Conservation (phyloP, 2,329 filamentous ascomycete species). For the Sporothrix luriei region DNA sequence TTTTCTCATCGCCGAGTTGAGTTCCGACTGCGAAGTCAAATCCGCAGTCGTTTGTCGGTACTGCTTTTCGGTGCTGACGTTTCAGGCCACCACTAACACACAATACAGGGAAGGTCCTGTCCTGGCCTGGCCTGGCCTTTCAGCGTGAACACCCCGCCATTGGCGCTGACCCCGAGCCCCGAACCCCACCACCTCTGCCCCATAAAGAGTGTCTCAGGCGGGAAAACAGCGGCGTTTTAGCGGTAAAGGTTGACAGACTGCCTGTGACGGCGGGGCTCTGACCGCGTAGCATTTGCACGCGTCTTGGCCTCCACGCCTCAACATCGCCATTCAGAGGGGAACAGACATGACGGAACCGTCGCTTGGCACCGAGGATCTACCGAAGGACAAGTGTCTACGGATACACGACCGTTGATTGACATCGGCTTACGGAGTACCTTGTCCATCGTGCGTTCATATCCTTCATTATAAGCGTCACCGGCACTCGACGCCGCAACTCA, state of each 20-base stretch:
- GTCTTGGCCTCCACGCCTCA: neutral
- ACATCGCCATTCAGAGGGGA: constrained; percentile 20
- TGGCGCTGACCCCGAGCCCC: constrained; percentile 10
- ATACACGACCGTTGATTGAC: too few relatives aligned
- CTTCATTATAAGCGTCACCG: too few relatives aligned
- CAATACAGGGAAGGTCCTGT: neutral
- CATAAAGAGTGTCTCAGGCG: too few relatives aligned
- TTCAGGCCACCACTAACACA: neutral
- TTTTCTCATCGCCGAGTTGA: neutral
- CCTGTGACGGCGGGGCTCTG: neutral
- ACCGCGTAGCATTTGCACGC: neutral
- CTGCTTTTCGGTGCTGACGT: neutral
- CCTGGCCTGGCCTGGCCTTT: neutral
- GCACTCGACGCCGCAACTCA: constrained; percentile 2
- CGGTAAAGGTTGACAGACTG: constrained; percentile 8
- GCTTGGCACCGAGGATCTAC: constrained; percentile 22
- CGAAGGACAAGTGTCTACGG: constrained; percentile 11
- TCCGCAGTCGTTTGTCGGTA: neutral
- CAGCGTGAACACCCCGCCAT: neutral
- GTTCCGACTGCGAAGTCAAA: neutral
- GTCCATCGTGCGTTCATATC: too few relatives aligned
- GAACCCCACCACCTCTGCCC: neutral
- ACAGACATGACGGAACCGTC: neutral
- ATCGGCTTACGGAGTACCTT: too few relatives aligned
- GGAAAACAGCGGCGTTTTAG: neutral